Evolutionary conservation across 2,329 filamentous ascomycete genomes (phyloP).

Genomic region (Colletotrichum godetiae): DNA sequence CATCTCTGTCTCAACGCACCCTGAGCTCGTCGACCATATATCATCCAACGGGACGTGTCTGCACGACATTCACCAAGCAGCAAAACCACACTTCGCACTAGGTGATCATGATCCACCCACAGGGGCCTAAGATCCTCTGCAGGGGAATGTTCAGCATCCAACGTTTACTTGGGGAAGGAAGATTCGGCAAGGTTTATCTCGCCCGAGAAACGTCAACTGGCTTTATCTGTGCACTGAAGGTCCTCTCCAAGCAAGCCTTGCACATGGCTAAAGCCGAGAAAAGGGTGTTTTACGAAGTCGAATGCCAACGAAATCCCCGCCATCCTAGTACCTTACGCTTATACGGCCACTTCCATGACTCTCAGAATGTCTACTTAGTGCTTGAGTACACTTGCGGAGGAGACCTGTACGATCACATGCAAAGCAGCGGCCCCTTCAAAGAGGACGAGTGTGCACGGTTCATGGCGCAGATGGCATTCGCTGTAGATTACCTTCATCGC

Average conservation of each 20-base stretch:
- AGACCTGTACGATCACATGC: constrained; percentile 87
- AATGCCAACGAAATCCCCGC: constrained; percentile 87
- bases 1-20: too few species aligned
- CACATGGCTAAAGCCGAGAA: constrained; percentile 83
- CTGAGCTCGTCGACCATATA: too few species aligned
- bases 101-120: too few species aligned
- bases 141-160: constrained; percentile 95
- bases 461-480: constrained; percentile 90
- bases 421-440: constrained; percentile 80
- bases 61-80: too few species aligned
- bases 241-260: constrained; percentile 85
- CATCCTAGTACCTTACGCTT: constrained; percentile 87
- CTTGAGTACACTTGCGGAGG: constrained; percentile 89
- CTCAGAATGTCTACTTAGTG: constrained; percentile 86
- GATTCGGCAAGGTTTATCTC: constrained; percentile 87
- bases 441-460: constrained; percentile 90
- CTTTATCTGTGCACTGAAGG: constrained; percentile 88
- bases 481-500: constrained; percentile 90
- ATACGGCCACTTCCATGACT: constrained; percentile 90
- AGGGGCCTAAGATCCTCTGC: constrained; percentile 80
- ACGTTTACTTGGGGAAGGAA: constrained; percentile 85
- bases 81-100: too few species aligned
- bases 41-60: too few species aligned
- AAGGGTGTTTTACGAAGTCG: constrained; percentile 86
- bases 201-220: constrained; percentile 81